Evolutionary conservation across 371 early-diverging fungal species (phyloP).

Genomic region (Cladochytrium tenue): DNA sequence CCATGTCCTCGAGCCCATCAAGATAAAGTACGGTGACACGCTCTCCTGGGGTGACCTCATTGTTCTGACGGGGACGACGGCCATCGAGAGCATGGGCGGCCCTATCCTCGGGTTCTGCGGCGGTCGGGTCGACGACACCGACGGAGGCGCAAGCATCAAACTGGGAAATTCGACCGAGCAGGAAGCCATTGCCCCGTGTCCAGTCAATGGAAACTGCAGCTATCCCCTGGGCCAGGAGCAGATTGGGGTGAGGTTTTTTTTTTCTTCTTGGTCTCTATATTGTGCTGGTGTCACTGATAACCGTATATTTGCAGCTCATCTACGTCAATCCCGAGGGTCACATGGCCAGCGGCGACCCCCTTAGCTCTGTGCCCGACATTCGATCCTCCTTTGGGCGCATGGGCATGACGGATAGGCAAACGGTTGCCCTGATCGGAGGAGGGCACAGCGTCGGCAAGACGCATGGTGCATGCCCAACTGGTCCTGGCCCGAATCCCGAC

Average conservation of each 20-base stretch:
- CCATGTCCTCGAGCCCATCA: constrained; percentile 71
- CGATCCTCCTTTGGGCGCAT: constrained; percentile 86
- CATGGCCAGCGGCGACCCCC: constrained; percentile 37
- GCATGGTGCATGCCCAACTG: constrained; percentile 81
- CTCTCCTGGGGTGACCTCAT: constrained; percentile 89
- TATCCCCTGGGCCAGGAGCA: constrained; percentile 20
- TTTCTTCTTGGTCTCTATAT: not conserved
- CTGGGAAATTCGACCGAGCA: constrained; percentile 32
- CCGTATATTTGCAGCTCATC: constrained; percentile 7
- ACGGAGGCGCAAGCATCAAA: constrained; percentile 76
- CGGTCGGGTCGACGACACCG: constrained; percentile 73
- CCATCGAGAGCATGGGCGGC: constrained; percentile 74
- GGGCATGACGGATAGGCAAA: constrained; percentile 78
- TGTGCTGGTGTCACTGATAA: not conserved
- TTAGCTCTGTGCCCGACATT: constrained; percentile 34
- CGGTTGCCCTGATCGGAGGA: constrained; percentile 69
- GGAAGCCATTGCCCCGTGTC: constrained; percentile 6
- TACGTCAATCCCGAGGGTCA: constrained; percentile 53
- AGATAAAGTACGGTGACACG: constrained; percentile 71
- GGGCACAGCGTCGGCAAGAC: constrained; percentile 86
- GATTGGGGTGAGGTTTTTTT: constrained; percentile 6
- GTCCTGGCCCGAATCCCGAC: constrained; percentile 61
- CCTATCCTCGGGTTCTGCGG: constrained; percentile 24
- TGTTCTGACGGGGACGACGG: constrained; percentile 84
- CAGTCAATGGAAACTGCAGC: constrained; percentile 21